Base-by-base conservation (phyloP, 2,329 filamentous ascomycete species). In the Aschersonia sp. region DNA sequence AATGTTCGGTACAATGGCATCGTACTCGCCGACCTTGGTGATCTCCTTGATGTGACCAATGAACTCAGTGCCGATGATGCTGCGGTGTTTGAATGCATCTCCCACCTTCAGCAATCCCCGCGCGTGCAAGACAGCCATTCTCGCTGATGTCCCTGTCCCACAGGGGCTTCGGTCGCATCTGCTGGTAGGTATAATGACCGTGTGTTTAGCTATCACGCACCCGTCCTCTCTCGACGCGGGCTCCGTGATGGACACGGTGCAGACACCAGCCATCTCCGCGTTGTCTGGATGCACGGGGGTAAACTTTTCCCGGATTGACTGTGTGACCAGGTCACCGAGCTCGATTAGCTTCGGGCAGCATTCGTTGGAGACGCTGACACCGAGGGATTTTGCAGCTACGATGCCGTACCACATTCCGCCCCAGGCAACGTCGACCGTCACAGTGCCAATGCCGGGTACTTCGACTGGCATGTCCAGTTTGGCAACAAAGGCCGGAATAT, bases 81-180 rank as follows among this genome's bases (percentile, higher is more conserved):
- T 70, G 5, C 55, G 56, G 51, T 70, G 64, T 3, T 53, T 55
- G 47, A 71, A 66, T 0, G 47, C 54, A 45, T 72, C 62, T 0
- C 58, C 63, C 1, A 61, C 60, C 1, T 58, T 49, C 3, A 72
- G 52, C 43, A 63, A 52, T 1, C 67, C 67, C 20, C 63, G 59
- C 1, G 65, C 65, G 54, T 72, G 64, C 29, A 73, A 48, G 1
- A 70, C 59, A 0, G 69, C 69, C 51, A 72, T 56, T 9, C 69
- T 58, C 2, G 69, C 67, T 50, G 59, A 67, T 0, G 65, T 71
- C 2, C 69, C 69, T 1, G 66, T 71, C 5, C 70, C 70, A 45
- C 68, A 71, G 1, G 68, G 69, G 49, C 68, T 70, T 20, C 68
- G 54, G 51, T 73, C 70, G 31, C 71, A 61, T n/a, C 69, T 54